Evolutionary conservation across 179 eudicot genomes (phyloP), one percentile per base, ranked within the genome.

Genomic region (Drosera spatulata): DNA sequence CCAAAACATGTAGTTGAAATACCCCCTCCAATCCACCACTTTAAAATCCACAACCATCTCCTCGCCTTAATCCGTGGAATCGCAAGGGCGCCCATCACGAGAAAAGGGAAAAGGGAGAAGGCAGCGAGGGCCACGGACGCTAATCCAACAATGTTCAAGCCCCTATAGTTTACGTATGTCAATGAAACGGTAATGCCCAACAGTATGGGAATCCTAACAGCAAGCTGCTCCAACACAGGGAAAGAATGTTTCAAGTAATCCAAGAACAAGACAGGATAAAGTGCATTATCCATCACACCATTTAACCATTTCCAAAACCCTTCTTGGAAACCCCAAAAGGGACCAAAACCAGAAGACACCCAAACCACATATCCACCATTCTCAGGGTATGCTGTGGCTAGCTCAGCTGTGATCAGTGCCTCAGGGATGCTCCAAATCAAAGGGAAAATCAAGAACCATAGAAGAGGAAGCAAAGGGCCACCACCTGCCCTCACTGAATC

Each of bases 351-450:
- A 10, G 87, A 63, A 9, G 90, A 81, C 22, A 86, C 77, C 95
- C 95, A 86, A 38, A 86, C 71, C 13, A 86, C 95, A 68, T 86
- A 86, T 54, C 95, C 90, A 7, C 95, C 95, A 66, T 86, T 86
- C 64, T 75, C 74, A 11, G 95, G 95, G 84, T 75, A 86, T 49
- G 74, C 64, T 4, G 95, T 86, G 60, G 84, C 79, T 5, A 86
- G 71, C 42, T 86, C 90, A 45, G 90, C 85, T 4, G 95, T 86
- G 61, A 86, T 66, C 7, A 84, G 73, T 54, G 95, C 95, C 62
- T 86, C 95, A 3, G 90, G 95, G 54, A 82, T 62, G 72, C 95
- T 86, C 95, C 95, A 86, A 55, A 86, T 63, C 3, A 86, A 60
- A 4, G 95, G 90, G 77, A 86, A 86, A 8, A 86, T 71, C 54